Evolutionary conservation across 106 monocot genomes (phyloP), one percentile per base, ranked within the genome.

Genomic region (Dendrobium huoshanense): DNA sequence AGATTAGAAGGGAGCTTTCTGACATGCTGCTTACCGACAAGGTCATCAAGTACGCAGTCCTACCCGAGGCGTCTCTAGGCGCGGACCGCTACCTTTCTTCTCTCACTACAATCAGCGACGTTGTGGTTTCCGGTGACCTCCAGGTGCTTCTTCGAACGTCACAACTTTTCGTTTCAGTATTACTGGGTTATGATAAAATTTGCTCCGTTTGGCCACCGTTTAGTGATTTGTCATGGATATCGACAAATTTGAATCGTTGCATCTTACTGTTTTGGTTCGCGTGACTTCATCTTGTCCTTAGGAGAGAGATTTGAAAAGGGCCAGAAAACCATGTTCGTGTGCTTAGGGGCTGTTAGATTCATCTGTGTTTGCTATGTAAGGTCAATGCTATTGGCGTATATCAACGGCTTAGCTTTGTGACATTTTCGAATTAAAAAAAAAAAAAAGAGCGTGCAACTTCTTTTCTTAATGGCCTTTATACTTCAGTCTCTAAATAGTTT

Each of bases 51-150:
- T 86, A 85, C 81, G 94, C 97, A 29, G 88, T 98, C 27, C 94
- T 94, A 22, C 97, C 97, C 11, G 97, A 98, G 82, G 92, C 97
- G 2, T 90, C 97, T 22, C 92, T 98, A 33, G 97, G 97, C 68
- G 97, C 97, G 41, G 97, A 98, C 74, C 87, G 89, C 0, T 98
- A 98, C 80, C 88, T 98, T 49, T 98, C 97, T 65, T 98, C 97
- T 25, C 88, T 98, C 81, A 91, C 97, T 70, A 98, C 94, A 80
- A 92, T 98, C 81, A 87, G 83, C 82, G 94, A 94, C 81, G 97
- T 98, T 74, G 94, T 91, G 82, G 89, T 98, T 80, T 91, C 97
- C 75, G 92, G 86, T 55, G 97, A 98, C 84, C 94, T 98, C 51
- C 97, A 98, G 94, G 97, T 98, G n/a, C 18, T 5, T 47, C 25